These are phyloP conservation scores for Phaeosphaeriaceae sp. DNA, from an alignment of 2,329 filamentous ascomycete species.

Conservation along the genomic window DNA sequence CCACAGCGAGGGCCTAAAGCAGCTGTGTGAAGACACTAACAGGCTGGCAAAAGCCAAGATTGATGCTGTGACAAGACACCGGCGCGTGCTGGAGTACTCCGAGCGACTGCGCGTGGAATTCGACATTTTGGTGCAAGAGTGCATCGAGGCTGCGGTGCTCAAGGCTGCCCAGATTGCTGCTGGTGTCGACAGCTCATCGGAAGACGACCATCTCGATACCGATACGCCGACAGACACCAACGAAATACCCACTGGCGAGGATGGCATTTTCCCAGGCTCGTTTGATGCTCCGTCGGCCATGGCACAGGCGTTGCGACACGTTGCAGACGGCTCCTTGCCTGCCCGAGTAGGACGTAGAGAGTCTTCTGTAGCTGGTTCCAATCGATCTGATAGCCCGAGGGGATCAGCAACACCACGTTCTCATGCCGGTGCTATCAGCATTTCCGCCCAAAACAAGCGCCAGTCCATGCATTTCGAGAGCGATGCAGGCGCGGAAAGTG, in stretches of 20 bases:
- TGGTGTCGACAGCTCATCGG: slow-evolving; percentile 82
- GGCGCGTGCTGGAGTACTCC: slow-evolving; percentile 92
- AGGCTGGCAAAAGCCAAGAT: slow-evolving; percentile 85
- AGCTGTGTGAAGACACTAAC: slow-evolving; percentile 90
- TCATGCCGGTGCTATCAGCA: slow-evolving; percentile 66
- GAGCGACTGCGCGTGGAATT: slow-evolving; percentile 96
- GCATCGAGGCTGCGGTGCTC: slow-evolving; percentile 87
- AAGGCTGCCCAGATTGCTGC: slow-evolving; percentile 89
- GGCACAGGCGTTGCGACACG: slow-evolving; percentile 62
- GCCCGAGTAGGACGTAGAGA: slow-evolving; percentile 56
- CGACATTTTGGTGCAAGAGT: slow-evolving; percentile 90
- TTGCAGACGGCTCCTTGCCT: slow-evolving; percentile 58
- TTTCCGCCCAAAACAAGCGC: slow-evolving; percentile 71
- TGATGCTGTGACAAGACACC: slow-evolving; percentile 89
- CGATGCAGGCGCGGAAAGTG: slow-evolving; percentile 82
- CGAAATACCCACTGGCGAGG: slow-evolving; percentile 54
- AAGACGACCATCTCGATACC: slow-evolving; percentile 49
- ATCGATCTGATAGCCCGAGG: slow-evolving; percentile 85
- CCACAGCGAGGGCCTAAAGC: slow-evolving; percentile 86
- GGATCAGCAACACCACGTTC: slow-evolving; percentile 86
- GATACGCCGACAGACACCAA: slow-evolving; percentile 57
- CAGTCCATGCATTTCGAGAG: slow-evolving; percentile 83
- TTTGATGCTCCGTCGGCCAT: slow-evolving; percentile 65
- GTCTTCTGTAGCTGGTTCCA: slow-evolving; percentile 75
- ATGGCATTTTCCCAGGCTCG: slow-evolving; percentile 66